Conservation (phyloP, 768 basidiomycete genomes). For the Fibroporia radiculosa region DNA sequence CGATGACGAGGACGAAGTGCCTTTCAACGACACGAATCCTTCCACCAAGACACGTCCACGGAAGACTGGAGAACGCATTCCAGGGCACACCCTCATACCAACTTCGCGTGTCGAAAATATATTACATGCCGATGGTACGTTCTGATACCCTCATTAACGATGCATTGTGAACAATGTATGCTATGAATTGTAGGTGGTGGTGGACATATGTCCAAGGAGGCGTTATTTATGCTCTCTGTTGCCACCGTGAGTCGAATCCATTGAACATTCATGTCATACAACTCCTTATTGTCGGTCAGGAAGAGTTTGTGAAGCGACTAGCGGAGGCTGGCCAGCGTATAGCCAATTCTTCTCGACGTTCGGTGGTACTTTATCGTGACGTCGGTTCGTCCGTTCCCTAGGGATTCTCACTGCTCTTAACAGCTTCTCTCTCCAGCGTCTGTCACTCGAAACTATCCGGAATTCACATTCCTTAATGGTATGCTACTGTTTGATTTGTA, state of each 20-base stretch:
- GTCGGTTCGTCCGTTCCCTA: conserved; percentile 54
- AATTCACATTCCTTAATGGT: conserved; percentile 72
- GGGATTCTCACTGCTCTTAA: background rate
- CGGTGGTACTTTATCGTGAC: conserved; percentile 59
- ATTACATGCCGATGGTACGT: conserved; percentile 68
- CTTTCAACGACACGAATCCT: conserved; percentile 7
- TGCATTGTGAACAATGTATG: too few species aligned
- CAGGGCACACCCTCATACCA: conserved; percentile 65
- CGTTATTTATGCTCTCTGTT: conserved; percentile 62
- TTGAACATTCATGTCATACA: background rate
- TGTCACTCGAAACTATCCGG: conserved; percentile 53
- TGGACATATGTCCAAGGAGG: conserved; percentile 66
- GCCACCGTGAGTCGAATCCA: conserved; percentile 49
- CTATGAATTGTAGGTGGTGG: conserved; percentile 23
- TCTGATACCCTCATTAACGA: conserved; percentile 1
- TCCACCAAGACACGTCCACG: conserved; percentile 23
- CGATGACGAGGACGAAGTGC: conserved; percentile 25
- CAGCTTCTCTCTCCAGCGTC: conserved; percentile 33
- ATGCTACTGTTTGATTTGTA: conserved; percentile 3
- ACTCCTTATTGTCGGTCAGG: conserved; percentile 35
- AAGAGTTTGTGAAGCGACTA: conserved; percentile 79
- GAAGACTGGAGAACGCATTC: conserved; percentile 35
- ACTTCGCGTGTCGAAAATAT: conserved; percentile 65
- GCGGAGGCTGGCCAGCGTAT: conserved; percentile 61
- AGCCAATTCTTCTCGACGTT: conserved; percentile 51